Evolutionary conservation across 768 basidiomycete genomes (phyloP), one percentile per base, ranked within the genome.

Genomic region (Lyophyllum decastes): DNA sequence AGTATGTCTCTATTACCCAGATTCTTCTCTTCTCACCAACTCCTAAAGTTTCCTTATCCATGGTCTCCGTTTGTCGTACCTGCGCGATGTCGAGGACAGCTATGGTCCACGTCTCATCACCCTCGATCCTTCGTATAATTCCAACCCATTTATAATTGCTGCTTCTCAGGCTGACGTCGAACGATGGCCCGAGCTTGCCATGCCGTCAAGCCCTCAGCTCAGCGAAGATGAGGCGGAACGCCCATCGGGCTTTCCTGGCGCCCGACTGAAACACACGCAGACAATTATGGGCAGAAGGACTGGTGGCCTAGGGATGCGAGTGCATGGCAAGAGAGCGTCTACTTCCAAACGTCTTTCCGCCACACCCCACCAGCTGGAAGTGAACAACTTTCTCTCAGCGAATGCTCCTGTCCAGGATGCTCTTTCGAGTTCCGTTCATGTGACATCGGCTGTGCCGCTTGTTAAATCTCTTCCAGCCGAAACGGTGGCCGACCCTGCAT

Each of bases 1-100:
- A 82, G 86, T 85, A 62, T 25, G 80, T 68, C 14, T 22, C 21
- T 26, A 30, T 43, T 43, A 10, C 4, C 25, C 43, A 59, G 6
- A 40, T 25, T 21, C 16, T 17, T 9, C 19, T 43, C 41, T 14
- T 41, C 51, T 57, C 17, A 51, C 33, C 33, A 4, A 19, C 59
- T 38, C 60, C 19, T 52, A 10, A 58, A 84, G 83, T 60, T 83
- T 87, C 68, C 78, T 96, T 35, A 90, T 95, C 8, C 95, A 97
- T 69, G 85, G 83, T 61, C 78, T 97, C 5, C 88, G 95, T 5
- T 77, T 98, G 25, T 85, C 89, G 12, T 94, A 95, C 68, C 79
- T 98, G n/a, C 89, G 94, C 59, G 85, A 89, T 63, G 86, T 94
- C 40, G 90, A 94, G 56, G 95, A 97, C 66, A 87, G 89, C 0